Percentiles rank a stretch among this genome's conserved stretches.
Evolutionary conservation across 2,329 filamentous ascomycete genomes (phyloP).

Genomic region (Cladosporium sp.): DNA sequence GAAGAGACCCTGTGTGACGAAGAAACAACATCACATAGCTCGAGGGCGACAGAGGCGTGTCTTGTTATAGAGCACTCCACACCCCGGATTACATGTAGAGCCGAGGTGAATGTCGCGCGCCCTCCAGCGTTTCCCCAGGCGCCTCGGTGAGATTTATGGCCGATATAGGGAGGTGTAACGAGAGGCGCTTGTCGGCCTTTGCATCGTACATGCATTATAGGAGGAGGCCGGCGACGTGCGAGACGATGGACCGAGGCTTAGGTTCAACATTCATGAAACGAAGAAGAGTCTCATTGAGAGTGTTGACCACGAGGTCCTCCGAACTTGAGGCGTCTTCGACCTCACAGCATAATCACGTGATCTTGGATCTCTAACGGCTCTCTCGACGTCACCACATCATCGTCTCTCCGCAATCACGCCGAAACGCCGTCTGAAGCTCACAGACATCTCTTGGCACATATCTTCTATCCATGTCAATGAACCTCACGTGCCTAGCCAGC

Average conservation of each 20-base stretch:
- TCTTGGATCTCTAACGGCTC: neutral
- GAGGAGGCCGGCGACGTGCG: too few species aligned
- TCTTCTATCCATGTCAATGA: neutral
- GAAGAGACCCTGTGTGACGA: constrained; percentile 14
- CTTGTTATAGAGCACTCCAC: constrained; percentile 18
- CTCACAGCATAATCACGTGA: constrained; percentile 1
- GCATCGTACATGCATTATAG: neutral
- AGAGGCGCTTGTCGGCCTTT: neutral
- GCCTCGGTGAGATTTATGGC: constrained; percentile 1
- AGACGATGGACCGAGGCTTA: neutral
- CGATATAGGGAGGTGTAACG: constrained; percentile 1
- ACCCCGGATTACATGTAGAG: constrained; percentile 20
- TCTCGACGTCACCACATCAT: constrained; percentile 9
- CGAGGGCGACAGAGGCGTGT: constrained; percentile 3
- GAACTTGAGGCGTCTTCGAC: neutral
- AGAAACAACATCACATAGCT: neutral
- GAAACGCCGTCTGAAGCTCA: constrained; percentile 13
- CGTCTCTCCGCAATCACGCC: constrained; percentile 13
- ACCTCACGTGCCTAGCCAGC: neutral
- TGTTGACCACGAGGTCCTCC: neutral
- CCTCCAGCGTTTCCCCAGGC: constrained; percentile 1
- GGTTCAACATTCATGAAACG: too few species aligned
- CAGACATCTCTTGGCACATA: constrained; percentile 13
- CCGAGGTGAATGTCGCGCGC: constrained; percentile 13
- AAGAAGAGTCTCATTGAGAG: neutral